Percentiles rank a stretch among this genome's conserved stretches.
These are phyloP conservation scores for Inga oerstediana DNA, from an alignment of 306 rosid genomes.

Conservation along the genomic window DNA sequence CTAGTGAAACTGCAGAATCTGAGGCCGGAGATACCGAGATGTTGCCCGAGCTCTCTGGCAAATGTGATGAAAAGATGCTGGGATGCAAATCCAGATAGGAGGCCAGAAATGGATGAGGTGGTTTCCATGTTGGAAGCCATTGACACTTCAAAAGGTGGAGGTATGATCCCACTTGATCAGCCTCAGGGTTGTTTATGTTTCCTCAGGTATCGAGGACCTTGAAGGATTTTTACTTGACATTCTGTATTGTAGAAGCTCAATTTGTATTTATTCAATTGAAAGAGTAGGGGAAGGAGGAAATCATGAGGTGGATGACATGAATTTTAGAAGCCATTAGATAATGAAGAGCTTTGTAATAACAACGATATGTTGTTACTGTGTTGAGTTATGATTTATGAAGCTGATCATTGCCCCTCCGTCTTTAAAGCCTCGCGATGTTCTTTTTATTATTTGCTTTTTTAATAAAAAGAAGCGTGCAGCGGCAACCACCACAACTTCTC, in stretches of 20 bases:
- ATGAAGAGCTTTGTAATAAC: constrained; percentile 48
- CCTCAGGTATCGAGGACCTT: constrained; percentile 85
- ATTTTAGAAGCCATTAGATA: constrained; percentile 46
- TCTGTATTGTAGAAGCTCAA: constrained; percentile 41
- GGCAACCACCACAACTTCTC: too few relatives aligned
- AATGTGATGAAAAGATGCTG: constrained; percentile 99
- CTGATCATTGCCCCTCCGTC: constrained; percentile 38
- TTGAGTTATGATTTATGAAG: constrained; percentile 64
- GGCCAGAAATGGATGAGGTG: constrained; percentile 98
- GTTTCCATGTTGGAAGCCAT: constrained; percentile 89
- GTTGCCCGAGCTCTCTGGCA: constrained; percentile 94
- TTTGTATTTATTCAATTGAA: constrained; percentile 52
- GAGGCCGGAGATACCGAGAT: constrained; percentile 95
- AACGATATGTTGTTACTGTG: constrained; percentile 34
- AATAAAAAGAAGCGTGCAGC: background rate
- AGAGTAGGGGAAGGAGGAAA: constrained; percentile 43
- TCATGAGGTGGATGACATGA: constrained; percentile 47
- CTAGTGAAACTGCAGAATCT: constrained; percentile 68
- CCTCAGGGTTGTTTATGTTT: constrained; percentile 89
- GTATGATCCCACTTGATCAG: constrained; percentile 93
- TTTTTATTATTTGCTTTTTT: background rate
- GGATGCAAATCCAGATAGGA: constrained; percentile 94
- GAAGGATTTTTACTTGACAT: constrained; percentile 38
- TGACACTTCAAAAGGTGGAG: constrained; percentile 96
- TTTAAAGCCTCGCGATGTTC: background rate